phyloP scores from a whole-genome alignment of 108 stramenopile species.

The Mediolabrus comicus region DNA sequence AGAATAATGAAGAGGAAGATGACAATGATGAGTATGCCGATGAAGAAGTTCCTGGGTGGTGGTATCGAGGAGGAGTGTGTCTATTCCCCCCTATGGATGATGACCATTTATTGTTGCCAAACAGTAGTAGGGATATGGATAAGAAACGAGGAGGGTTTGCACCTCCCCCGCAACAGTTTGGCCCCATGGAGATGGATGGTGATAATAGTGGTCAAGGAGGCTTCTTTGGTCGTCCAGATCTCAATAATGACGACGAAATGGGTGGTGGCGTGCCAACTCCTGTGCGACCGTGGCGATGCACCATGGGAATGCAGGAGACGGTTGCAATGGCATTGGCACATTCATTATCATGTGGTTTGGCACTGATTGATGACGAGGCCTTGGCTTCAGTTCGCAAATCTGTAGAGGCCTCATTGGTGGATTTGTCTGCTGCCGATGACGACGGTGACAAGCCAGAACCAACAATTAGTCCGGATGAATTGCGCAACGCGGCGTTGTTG shows the following conservation, averaged over 20 bases:
- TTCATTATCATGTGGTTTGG: conserved; percentile 70
- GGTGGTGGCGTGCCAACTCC: background rate
- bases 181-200: conserved; percentile 25
- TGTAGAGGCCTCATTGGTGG: conserved; percentile 30
- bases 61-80: conserved; percentile 42
- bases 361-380: conserved; percentile 74
- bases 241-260: conserved; percentile 8
- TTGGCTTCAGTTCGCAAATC: conserved; percentile 58
- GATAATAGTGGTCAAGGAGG: conserved; percentile 10
- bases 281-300: conserved; percentile 39
- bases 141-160: background rate
- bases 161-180: conserved; percentile 20
- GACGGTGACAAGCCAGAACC: conserved; percentile 20
- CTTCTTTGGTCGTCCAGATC: conserved; percentile 12
- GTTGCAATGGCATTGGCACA: conserved; percentile 84
- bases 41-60: conserved; percentile 18
- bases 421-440: conserved; percentile 28
- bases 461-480: conserved; percentile 49
- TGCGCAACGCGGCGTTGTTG: conserved; percentile 62
- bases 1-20: background rate
- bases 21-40: background rate
- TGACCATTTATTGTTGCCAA: background rate
- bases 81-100: conserved; percentile 29
- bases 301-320: conserved; percentile 89
- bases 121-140: background rate